phyloP scores from a whole-genome alignment of 1,139 yeast species.

The Pichia sp. region DNA sequence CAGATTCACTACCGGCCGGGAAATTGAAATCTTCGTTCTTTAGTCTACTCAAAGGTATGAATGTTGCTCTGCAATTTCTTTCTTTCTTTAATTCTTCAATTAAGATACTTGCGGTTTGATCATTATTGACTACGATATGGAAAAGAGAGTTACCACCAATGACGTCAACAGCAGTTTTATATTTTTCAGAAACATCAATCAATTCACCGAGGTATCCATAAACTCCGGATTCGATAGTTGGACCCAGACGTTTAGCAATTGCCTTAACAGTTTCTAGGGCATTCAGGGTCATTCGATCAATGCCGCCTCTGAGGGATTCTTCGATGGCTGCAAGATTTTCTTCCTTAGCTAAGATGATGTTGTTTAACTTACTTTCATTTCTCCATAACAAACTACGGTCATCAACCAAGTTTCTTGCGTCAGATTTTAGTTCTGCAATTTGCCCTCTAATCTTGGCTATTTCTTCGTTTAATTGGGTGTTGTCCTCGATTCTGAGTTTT shows the following conservation, averaged over 20 bases:
- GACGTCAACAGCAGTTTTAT: slow-evolving; percentile 81
- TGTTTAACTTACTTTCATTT: slow-evolving; percentile 61
- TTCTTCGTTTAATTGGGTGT: slow-evolving; percentile 15
- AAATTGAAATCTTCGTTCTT: slow-evolving; percentile 38
- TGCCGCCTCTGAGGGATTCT: slow-evolving; percentile 59
- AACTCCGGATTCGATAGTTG: slow-evolving; percentile 46
- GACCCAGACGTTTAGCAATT: slow-evolving; percentile 52
- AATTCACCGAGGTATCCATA: slow-evolving; percentile 85
- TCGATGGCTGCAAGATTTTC: slow-evolving; percentile 57
- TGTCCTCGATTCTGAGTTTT: slow-evolving; percentile 7
- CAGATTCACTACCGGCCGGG: slow-evolving; percentile 57
- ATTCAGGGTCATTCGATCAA: slow-evolving; percentile 65
- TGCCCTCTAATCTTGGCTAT: slow-evolving; percentile 21
- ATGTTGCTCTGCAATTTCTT: slow-evolving; percentile 80
- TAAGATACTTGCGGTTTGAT: slow-evolving; percentile 72
- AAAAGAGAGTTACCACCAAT: slow-evolving; percentile 84
- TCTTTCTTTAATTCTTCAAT: slow-evolving; percentile 74
- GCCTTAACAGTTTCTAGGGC: slow-evolving; percentile 67
- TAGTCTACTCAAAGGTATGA: slow-evolving; percentile 83
- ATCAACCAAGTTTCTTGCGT: slow-evolving; percentile 52
- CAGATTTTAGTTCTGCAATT: slow-evolving; percentile 36
- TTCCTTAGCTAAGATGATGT: slow-evolving; percentile 50
- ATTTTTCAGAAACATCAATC: slow-evolving; percentile 74
- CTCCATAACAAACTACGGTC: slow-evolving; percentile 75
- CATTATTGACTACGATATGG: slow-evolving; percentile 85